Evolutionary conservation across 148 eudicot species (phyloP), one percentile per base, ranked within the genome.

Genomic region (Cornus kousa): DNA sequence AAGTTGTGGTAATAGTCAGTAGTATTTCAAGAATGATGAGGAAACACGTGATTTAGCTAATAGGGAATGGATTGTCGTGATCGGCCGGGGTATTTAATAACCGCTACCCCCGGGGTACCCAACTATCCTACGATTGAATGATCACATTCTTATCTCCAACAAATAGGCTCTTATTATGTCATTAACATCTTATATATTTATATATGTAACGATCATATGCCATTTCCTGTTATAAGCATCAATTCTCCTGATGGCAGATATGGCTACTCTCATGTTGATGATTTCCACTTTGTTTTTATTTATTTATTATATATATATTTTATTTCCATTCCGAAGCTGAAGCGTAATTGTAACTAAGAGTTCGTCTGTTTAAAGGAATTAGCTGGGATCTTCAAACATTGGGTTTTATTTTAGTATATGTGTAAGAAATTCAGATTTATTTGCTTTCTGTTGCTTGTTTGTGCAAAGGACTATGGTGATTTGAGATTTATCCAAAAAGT

Each of bases 401-500:
- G 35, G 37, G 35, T 37, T 59, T 65, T 31, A 14, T 53, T 46
- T 80, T 64, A 9, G 39, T 16, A 22, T 73, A 16, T 16, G 24
- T 17, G 33, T 33, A 11, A 19, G 40, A 28, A 72, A 46, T 59
- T 64, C 16, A 2, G 28, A 17, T 24, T 32, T 60, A 48, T 59
- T 7, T 43, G 48, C 20, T 65, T 10, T 70, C 14, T 70, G 19
- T 53, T 53, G 14, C 37, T 19, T 12, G n/a, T 57, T 76, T 78
- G 59, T 12, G 32, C 14, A 35, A 35, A 40, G n/a, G 33, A 40
- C 23, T 46, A 31, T 62, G n/a, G 3, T 62, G 70, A 57, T 75
- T 3, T 33, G 22, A 24, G 55, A 14, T 22, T 69, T 71, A 82
- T 59, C 57, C 70, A 57, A 43, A 71, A 59, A 68, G 73, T 75